These are phyloP conservation scores for Leucocoprinus birnbaumii DNA, from an alignment of 768 basidiomycete species.

Conservation along the genomic window DNA sequence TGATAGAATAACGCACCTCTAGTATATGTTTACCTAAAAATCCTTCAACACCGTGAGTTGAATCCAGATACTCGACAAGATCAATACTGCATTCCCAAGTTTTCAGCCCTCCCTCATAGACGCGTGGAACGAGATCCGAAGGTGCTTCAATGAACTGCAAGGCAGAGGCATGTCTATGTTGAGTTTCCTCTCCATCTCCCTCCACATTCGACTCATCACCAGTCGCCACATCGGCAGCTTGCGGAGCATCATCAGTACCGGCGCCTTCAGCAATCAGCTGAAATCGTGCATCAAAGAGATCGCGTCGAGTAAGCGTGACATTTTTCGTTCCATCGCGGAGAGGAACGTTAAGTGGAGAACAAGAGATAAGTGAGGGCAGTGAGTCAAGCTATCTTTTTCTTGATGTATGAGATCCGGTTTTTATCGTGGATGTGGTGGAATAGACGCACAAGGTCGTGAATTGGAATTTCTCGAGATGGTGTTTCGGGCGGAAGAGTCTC, in stretches of 20 bases:
- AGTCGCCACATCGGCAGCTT: conserved; percentile 9
- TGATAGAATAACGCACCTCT: conserved; percentile 52
- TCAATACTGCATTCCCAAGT: conserved; percentile 98
- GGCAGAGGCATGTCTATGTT: conserved; percentile 26
- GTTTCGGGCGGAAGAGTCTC: conserved; percentile 8
- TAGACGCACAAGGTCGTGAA: conserved; percentile 32
- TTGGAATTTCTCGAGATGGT: conserved; percentile 28
- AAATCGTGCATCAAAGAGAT: conserved; percentile 95
- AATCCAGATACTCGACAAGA: conserved; percentile 64
- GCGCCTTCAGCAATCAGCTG: conserved; percentile 71
- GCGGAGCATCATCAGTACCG: conserved; percentile 24
- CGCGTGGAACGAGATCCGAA: conserved; percentile 86
- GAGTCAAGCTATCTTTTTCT: conserved; percentile 49
- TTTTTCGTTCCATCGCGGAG: conserved; percentile 28
- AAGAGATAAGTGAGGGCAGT: conserved; percentile 75
- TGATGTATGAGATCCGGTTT: conserved; percentile 9
- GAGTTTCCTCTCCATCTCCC: background rate
- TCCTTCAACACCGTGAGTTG: conserved; percentile 20
- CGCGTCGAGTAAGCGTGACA: conserved; percentile 64
- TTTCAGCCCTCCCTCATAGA: conserved; percentile 96
- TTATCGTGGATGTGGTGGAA: conserved; percentile 12
- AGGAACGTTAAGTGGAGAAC: conserved; percentile 65
- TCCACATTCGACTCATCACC: background rate
- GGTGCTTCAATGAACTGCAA: conserved; percentile 74
- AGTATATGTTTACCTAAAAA: conserved; percentile 54